phyloP scores from a whole-genome alignment of 176 grass and related monocot genomes.

The Bothriochloa decipiens region DNA sequence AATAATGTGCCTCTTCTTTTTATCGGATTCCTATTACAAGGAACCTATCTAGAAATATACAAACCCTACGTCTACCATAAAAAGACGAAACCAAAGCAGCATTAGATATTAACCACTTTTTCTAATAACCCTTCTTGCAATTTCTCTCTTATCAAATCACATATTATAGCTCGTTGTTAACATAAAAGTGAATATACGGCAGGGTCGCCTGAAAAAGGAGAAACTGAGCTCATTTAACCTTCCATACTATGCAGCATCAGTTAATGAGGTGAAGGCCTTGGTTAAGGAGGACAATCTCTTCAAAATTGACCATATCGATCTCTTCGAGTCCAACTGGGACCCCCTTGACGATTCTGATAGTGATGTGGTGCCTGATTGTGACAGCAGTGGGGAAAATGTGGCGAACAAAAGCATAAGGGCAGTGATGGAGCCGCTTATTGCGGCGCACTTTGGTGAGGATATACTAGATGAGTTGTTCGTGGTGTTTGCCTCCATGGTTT shows the following conservation, averaged over 20 bases:
- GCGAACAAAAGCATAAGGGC: slow-evolving; percentile 7
- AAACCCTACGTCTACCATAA: too few species aligned
- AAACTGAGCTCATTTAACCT: background rate
- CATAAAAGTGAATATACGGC: background rate
- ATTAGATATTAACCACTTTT: too few species aligned
- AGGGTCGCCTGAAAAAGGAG: background rate
- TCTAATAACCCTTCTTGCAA: background rate
- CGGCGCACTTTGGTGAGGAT: background rate
- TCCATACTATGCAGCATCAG: slow-evolving; percentile 4
- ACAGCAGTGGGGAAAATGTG: background rate
- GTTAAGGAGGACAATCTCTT: background rate
- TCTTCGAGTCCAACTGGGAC: slow-evolving; percentile 8
- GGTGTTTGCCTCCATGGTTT: background rate
- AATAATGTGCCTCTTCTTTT: too few species aligned
- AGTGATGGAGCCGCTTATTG: background rate
- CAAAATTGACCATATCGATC: background rate
- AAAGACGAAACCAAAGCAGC: too few species aligned
- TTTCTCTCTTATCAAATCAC: background rate
- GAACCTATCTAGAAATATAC: too few species aligned
- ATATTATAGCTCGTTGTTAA: background rate
- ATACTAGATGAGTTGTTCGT: slow-evolving; percentile 2
- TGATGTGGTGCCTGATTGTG: background rate
- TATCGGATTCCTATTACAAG: background rate
- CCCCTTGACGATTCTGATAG: background rate
- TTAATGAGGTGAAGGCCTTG: background rate